Evolutionary conservation across 139 green algal species (phyloP).

Genomic region (Klebsormidium nitens): DNA sequence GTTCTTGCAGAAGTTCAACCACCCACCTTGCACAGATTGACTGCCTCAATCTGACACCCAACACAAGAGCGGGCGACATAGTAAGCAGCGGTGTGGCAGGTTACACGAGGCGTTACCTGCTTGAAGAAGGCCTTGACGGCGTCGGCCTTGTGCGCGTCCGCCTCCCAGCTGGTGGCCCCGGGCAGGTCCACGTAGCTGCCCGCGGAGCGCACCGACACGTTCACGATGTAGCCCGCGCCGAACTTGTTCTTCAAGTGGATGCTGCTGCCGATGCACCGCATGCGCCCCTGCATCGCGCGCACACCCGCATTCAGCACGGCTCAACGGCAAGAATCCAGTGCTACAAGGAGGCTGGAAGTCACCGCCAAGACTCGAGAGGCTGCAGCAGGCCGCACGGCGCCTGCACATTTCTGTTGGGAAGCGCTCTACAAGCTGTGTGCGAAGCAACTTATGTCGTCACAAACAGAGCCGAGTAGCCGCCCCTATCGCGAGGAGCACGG

Average conservation of each 20-base stretch:
- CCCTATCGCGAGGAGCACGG: too few species aligned
- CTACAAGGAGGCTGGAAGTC: too few species aligned
- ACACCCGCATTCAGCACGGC: too few species aligned
- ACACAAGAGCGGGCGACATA: not conserved
- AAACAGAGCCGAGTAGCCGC: too few species aligned
- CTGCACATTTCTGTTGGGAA: too few species aligned
- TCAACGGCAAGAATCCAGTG: too few species aligned
- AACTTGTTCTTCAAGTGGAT: conserved; percentile 47
- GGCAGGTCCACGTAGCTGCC: not conserved
- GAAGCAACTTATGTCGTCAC: too few species aligned
- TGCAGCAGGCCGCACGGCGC: too few species aligned
- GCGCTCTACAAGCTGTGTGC: too few species aligned
- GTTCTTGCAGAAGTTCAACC: too few species aligned
- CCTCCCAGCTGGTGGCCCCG: too few species aligned
- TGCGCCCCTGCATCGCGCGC: conserved; percentile 1
- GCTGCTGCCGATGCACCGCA: conserved; percentile 41
- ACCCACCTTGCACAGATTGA: not conserved
- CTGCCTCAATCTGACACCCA: not conserved
- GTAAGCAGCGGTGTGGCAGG: not conserved
- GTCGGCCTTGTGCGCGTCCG: not conserved
- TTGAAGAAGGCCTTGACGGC: conserved; percentile 29
- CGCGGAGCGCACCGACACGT: conserved; percentile 10
- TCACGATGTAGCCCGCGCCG: conserved; percentile 33
- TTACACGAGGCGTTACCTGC: conserved; percentile 14
- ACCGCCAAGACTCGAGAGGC: too few species aligned